These are phyloP conservation scores for Aspergillus oerlinghausenensis DNA, from an alignment of 2,329 filamentous ascomycete species.

Conservation along the genomic window DNA sequence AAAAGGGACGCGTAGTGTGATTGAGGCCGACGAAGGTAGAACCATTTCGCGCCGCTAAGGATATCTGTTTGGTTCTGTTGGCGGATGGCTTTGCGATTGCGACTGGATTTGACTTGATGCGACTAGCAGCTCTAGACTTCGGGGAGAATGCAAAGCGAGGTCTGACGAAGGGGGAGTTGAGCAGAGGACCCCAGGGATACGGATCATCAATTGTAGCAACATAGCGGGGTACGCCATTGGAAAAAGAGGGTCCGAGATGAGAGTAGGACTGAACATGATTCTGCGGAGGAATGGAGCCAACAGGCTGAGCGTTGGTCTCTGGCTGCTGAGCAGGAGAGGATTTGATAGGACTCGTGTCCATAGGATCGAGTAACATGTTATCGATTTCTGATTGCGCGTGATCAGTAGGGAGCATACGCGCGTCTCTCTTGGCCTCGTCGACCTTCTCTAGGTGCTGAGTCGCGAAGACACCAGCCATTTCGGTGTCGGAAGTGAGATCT, in stretches of 20 bases:
- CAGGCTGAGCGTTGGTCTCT: neutral
- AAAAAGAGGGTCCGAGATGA: neutral
- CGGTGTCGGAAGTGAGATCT: neutral
- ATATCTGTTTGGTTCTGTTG: neutral
- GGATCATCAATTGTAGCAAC: neutral
- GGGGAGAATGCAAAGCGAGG: constrained; percentile 9
- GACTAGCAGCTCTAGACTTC: neutral
- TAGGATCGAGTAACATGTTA: constrained; percentile 9
- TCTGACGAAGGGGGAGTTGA: constrained; percentile 5
- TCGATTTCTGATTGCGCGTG: neutral
- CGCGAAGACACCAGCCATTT: constrained; percentile 11
- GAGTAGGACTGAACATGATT: neutral
- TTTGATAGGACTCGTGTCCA: constrained; percentile 13
- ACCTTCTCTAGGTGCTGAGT: constrained; percentile 7
- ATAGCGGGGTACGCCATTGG: neutral
- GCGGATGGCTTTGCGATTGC: neutral
- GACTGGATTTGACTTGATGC: neutral
- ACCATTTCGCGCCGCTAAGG: neutral
- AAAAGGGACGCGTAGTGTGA: neutral
- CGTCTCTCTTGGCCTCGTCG: constrained; percentile 10
- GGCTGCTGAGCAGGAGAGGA: neutral
- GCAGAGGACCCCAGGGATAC: neutral
- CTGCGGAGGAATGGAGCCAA: neutral
- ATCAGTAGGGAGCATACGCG: constrained; percentile 4
- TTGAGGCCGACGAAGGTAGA: neutral